phyloP scores from a whole-genome alignment of 116 monocot species.

The Posidonia oceanica region DNA sequence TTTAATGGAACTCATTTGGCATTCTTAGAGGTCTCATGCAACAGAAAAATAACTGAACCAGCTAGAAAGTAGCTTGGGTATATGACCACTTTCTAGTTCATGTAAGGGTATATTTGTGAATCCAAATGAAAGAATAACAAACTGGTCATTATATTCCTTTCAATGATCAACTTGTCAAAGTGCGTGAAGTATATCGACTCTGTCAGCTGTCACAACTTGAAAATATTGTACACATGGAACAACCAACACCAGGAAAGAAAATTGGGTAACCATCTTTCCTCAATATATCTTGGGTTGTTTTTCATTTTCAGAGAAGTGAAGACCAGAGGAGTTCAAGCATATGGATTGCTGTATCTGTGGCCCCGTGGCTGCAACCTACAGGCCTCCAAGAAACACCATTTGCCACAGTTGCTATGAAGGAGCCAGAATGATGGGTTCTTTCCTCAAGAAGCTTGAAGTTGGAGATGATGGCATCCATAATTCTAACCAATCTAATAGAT shows the following conservation, averaged over 20 bases:
- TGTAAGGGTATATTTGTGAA: too few relatives aligned
- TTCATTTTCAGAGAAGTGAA: too few relatives aligned
- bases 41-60: too few relatives aligned
- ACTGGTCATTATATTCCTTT: neutral
- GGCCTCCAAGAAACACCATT: constrained; percentile 69
- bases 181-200: neutral
- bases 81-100: too few relatives aligned
- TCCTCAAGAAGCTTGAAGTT: constrained; percentile 28
- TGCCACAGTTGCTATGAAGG: constrained; percentile 73
- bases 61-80: too few relatives aligned
- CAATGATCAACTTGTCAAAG: neutral
- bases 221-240: neutral
- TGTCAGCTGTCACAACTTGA: neutral
- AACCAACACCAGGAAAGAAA: neutral
- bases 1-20: too few relatives aligned
- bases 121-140: too few relatives aligned
- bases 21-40: too few relatives aligned
- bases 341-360: constrained; percentile 98
- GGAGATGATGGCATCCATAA: neutral
- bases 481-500: neutral
- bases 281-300: neutral
- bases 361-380: constrained; percentile 38
- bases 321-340: too few relatives aligned
- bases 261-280: neutral
- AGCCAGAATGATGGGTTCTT: constrained; percentile 39